Conservation (phyloP, 2,329 filamentous ascomycete genomes). For the Botrytis sinoallii region DNA sequence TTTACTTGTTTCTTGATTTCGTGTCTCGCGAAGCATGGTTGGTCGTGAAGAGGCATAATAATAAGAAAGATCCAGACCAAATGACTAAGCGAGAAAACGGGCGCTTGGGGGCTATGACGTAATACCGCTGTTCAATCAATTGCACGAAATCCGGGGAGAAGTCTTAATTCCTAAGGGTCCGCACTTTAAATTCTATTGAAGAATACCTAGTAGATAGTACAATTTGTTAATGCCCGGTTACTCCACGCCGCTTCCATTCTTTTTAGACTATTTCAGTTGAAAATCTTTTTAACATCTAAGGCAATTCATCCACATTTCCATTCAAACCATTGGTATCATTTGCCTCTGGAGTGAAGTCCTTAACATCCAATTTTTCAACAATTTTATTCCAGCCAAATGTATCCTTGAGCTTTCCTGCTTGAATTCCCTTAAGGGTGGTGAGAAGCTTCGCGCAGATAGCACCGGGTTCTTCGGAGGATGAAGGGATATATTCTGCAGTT, state of each 20-base stretch:
- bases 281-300: background rate
- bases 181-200: background rate
- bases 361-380: slow-evolving; percentile 33
- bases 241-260: background rate
- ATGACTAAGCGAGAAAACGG: background rate
- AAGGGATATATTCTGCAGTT: slow-evolving; percentile 54
- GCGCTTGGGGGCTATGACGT: background rate
- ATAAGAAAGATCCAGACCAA: background rate
- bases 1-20: background rate
- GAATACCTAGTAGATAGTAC: background rate
- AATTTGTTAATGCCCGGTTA: background rate
- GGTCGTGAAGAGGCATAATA: background rate
- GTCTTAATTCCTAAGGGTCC: background rate
- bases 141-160: background rate
- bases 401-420: slow-evolving; percentile 76
- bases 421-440: slow-evolving; percentile 76
- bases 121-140: background rate
- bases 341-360: slow-evolving; percentile 31
- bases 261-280: background rate
- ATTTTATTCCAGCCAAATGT: slow-evolving; percentile 39
- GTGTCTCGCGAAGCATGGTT: background rate
- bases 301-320: slow-evolving; percentile 24
- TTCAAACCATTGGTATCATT: slow-evolving; percentile 28
- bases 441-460: slow-evolving; percentile 71
- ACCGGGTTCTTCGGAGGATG: slow-evolving; percentile 64